A percentile compares a stretch with the other conserved stretches of the same genome.
These are phyloP conservation scores for Ramaria sp. DNA, from an alignment of 768 basidiomycete genomes.

Conservation along the genomic window DNA sequence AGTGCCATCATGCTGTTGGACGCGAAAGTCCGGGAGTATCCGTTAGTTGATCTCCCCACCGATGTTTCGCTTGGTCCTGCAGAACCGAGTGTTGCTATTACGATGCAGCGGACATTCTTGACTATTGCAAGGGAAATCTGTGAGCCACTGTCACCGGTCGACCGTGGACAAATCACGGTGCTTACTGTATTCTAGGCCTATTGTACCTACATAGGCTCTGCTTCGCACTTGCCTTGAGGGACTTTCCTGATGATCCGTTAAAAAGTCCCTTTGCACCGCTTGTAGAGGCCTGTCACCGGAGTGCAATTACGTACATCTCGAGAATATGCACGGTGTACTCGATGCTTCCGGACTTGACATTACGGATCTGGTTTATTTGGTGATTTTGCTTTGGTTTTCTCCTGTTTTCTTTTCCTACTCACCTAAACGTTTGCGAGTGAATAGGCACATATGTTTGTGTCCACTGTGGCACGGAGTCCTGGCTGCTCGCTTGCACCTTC, in stretches of 20 bases:
- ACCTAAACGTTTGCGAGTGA: not conserved
- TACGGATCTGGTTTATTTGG: constrained; percentile 64
- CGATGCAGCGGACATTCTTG: not conserved
- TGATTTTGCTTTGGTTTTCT: no score
- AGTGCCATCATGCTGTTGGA: constrained; percentile 2
- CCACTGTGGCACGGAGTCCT: constrained; percentile 55
- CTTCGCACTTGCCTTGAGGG: constrained; percentile 62
- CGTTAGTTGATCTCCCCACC: not conserved
- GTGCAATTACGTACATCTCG: constrained; percentile 46
- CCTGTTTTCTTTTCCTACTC: not conserved
- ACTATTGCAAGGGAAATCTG: not conserved
- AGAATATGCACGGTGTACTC: constrained; percentile 38
- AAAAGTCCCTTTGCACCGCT: constrained; percentile 56
- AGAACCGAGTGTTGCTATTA: not conserved
- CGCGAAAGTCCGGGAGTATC: not conserved
- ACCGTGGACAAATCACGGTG: not conserved
- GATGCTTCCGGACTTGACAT: constrained; percentile 44
- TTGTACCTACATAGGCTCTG: constrained; percentile 67
- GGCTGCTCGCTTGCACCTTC: constrained; percentile 60
- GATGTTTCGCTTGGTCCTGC: not conserved
- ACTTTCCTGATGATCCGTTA: constrained; percentile 55
- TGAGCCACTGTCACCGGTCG: not conserved
- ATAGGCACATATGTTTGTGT: constrained; percentile 3
- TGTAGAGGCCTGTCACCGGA: constrained; percentile 57
- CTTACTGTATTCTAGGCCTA: constrained; percentile 31